phyloP scores from a whole-genome alignment of 306 rosid genomes.

The Quercus berberidifolia region DNA sequence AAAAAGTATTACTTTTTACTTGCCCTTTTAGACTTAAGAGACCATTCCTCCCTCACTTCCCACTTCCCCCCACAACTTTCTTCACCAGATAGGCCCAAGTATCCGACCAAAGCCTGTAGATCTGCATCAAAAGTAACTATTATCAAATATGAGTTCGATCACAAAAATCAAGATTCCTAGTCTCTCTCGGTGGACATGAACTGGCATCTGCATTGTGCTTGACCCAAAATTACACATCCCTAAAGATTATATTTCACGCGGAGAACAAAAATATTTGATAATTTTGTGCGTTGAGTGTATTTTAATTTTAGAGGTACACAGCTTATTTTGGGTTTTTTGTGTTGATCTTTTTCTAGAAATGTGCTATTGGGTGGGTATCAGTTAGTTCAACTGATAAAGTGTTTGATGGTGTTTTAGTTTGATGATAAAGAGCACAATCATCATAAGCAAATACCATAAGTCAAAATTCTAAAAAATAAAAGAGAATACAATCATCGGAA shows the following conservation, averaged over 20 bases:
- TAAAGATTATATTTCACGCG: too few relatives aligned
- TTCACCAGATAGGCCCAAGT: background rate
- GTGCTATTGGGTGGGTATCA: accelerated
- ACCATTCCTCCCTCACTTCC: background rate
- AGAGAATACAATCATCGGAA: accelerated
- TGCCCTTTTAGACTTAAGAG: too few relatives aligned
- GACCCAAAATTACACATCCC: too few relatives aligned
- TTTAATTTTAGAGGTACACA: too few relatives aligned
- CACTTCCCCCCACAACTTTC: background rate
- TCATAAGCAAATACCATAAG: accelerated
- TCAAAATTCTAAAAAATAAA: accelerated
- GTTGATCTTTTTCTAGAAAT: too few relatives aligned
- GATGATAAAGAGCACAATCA: accelerated
- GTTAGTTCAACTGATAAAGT: accelerated
- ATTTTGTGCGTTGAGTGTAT: too few relatives aligned
- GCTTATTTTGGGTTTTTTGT: too few relatives aligned
- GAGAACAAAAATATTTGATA: too few relatives aligned
- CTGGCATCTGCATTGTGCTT: too few relatives aligned
- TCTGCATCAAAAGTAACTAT: background rate
- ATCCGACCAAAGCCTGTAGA: background rate
- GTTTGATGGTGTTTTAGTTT: accelerated
- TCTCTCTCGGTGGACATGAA: too few relatives aligned
- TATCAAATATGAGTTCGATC: too few relatives aligned
- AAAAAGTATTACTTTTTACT: background rate
- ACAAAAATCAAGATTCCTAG: too few relatives aligned